Base-by-base conservation (phyloP, 2,329 filamentous ascomycete species). In the Elsinoe perseae region DNA sequence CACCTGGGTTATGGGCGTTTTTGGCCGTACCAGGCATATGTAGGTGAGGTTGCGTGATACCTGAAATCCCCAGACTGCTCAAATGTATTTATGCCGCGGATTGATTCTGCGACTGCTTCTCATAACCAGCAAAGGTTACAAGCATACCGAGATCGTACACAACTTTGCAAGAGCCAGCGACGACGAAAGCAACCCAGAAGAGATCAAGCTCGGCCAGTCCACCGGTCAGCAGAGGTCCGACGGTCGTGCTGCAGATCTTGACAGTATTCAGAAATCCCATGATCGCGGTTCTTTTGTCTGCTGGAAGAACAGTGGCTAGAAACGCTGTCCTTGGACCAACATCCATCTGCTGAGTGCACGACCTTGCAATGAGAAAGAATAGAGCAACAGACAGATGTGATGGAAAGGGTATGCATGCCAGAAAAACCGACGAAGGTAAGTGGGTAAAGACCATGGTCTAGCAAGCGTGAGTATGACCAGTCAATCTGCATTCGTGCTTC, bases 201-300 rank as follows among this genome's bases (percentile, higher is more conserved):
- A 77, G 66, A 2, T 75, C 70, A 1, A 72, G 70, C 1, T 76
- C 75, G 0, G 82, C 81, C 43, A 89, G 64, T 0, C 82, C 63
- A n/a, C 86, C 86, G 0, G 85, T 86, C 16, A 85, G 71, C 0
- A 81, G 66, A 0, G 84, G 83, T 0, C 85, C 85, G 1, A 80
- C 64, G 57, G 80, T 84, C 65, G 84, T 80, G 4, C 78, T 75
- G 4, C 77, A 72, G 0, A 85, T 89, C 69, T 86, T 87, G 25
- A 85, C 79, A 0, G 85, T 80, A 60, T 87, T 88, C 2, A 87
- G 75, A 0, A 83, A 72, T 0, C 86, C 86, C 80, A 89, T 84
- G 9, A 87, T 80, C 0, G 84, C 83, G 0, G 86, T 89, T 1
- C 86, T 77, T 67, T 89, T 85, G 2, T 76, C 72, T 0, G 84